Base-by-base conservation (phyloP, 768 basidiomycete genomes). In the Termitomyces sp. region DNA sequence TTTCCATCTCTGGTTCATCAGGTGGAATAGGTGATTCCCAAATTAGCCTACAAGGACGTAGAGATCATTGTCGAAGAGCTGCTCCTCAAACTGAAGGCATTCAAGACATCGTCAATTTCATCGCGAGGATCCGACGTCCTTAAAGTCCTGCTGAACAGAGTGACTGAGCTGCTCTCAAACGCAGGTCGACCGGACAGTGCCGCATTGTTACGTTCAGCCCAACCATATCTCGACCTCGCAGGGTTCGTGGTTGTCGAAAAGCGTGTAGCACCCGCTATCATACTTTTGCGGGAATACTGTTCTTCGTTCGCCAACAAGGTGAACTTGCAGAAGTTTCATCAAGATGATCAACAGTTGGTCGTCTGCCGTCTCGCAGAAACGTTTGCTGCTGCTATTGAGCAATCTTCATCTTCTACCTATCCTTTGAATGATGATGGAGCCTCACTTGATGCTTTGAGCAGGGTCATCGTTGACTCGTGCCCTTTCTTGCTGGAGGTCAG, bases 211-310 rank as follows among this genome's bases (percentile, higher is more conserved):
- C 70, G 68, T 51, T 65, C 63, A 43, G 69, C 76, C 10, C 73
- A 76, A 35, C 69, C 71, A 38, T 82, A 77, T 55, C 70, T 86
- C 58, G 76, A 79, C 43, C 63, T 86, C 36, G 76, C 79, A 43
- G 68, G 71, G 40, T 73, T 71, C 47, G 53, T 83, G 22, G 74
- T 72, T 45, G 64, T 81, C 41, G 73, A 77, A 41, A 74, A 72
- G 60, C 71, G 65, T 36, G 66, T 76, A 28, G 74, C 76, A 1
- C 71, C 77, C 7, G 71, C 84, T 16, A 63, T 73, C 30, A 73
- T 74, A 51, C 69, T 88, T 16, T 66, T 87, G 36, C 79, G 74
- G 30, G 84, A 84, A 62, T 87, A 84, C 60, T 74, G 76, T 64
- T 66, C 70, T 44, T 56, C 68, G 52, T 57, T 76, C 26, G 67